Percentiles rank a stretch among this genome's conserved stretches.
phyloP scores from a whole-genome alignment of 306 rosid species.

The Chamaecrista fasciculata region DNA sequence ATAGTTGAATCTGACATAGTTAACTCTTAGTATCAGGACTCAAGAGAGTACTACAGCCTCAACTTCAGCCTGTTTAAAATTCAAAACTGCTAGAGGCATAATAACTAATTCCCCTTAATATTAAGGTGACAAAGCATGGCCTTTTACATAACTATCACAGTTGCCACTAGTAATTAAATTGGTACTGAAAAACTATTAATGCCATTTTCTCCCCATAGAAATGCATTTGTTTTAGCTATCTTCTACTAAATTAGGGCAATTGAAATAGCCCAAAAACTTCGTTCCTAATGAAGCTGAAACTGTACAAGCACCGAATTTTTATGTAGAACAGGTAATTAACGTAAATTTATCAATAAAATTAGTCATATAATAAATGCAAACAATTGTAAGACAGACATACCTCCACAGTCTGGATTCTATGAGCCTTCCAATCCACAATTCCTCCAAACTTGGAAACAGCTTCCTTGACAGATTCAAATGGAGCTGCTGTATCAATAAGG shows the following conservation, averaged over 20 bases:
- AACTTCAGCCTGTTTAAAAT: not conserved
- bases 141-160: conserved; percentile 12
- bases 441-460: conserved; percentile 99
- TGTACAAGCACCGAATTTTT: conserved; percentile 24
- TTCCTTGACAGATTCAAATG: conserved; percentile 96
- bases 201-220: conserved; percentile 4
- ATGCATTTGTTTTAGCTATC: conserved; percentile 11
- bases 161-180: conserved; percentile 17
- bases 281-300: conserved; percentile 27
- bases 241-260: conserved; percentile 29
- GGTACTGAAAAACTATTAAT: conserved; percentile 6
- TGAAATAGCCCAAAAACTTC: not conserved
- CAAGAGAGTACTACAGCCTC: not conserved
- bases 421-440: conserved; percentile 99
- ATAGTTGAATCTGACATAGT: not conserved
- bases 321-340: conserved; percentile 4
- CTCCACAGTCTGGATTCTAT: conserved; percentile 84
- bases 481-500: conserved; percentile 82
- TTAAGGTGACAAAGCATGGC: not conserved
- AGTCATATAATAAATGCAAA: conserved; percentile 13
- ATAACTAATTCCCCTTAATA: not conserved
- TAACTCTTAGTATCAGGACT: not conserved
- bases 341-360: not conserved
- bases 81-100: not conserved
- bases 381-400: conserved; percentile 42